phyloP scores from a whole-genome alignment of 768 basidiomycete genomes.

The Leccinum disarticulatum region DNA sequence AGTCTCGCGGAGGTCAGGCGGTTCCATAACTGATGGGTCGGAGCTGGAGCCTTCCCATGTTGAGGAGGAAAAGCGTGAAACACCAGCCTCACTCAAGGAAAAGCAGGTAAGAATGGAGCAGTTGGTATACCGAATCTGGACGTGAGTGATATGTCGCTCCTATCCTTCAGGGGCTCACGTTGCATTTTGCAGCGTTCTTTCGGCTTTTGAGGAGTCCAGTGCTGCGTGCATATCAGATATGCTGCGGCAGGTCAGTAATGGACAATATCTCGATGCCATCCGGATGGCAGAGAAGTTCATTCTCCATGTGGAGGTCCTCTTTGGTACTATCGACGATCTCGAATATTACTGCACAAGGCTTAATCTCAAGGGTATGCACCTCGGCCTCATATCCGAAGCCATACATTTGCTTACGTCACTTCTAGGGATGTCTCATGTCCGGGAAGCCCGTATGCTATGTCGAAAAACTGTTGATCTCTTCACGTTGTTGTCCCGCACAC shows the following conservation, averaged over 20 bases:
- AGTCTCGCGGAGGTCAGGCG: slow-evolving; percentile 68
- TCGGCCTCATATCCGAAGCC: background rate
- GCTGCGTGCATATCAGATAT: slow-evolving; percentile 99
- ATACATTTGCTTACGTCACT: slow-evolving; percentile 14
- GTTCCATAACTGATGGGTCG: slow-evolving; percentile 53
- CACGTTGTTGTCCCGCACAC: slow-evolving; percentile 92
- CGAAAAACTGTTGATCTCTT: slow-evolving; percentile 99
- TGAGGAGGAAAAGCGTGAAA: slow-evolving; percentile 81
- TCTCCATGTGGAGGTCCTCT: slow-evolving; percentile 95
- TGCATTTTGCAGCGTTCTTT: slow-evolving; percentile 65
- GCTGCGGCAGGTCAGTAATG: slow-evolving; percentile 95
- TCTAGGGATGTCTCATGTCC: slow-evolving; percentile 94
- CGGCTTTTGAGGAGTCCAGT: slow-evolving; percentile 98
- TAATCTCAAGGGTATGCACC: slow-evolving; percentile 75
- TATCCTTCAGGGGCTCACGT: slow-evolving; percentile 8
- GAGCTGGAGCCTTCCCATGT: slow-evolving; percentile 54
- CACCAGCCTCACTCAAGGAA: slow-evolving; percentile 75
- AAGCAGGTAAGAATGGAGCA: slow-evolving; percentile 95
- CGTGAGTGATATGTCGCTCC: slow-evolving; percentile 50
- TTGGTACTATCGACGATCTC: slow-evolving; percentile 95
- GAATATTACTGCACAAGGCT: slow-evolving; percentile 82
- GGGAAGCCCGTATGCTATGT: slow-evolving; percentile 97
- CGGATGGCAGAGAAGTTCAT: slow-evolving; percentile 99
- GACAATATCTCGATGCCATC: slow-evolving; percentile 94
- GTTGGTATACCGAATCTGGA: slow-evolving; percentile 98